Evolutionary conservation across 352 stramenopile species (phyloP).

Genomic region (Pythium brassicae): DNA sequence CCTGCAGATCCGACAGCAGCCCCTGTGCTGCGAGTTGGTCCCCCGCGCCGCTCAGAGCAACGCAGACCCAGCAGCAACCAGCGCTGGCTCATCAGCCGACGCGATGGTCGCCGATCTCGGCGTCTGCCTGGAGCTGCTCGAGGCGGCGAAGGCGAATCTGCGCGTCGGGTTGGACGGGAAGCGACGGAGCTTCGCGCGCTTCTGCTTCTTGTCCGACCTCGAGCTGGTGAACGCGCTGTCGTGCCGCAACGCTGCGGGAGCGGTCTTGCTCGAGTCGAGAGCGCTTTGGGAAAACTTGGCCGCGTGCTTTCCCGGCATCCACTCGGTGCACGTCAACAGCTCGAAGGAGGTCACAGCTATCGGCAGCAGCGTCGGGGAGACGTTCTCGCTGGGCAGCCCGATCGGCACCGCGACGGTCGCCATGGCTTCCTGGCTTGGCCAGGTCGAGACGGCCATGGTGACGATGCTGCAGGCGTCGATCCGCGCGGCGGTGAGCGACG

Average conservation of each 20-base stretch:
- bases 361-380: slow-evolving; percentile 44
- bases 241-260: slow-evolving; percentile 4
- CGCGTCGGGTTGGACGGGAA: slow-evolving; percentile 46
- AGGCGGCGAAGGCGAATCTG: slow-evolving; percentile 36
- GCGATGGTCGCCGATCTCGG: slow-evolving; percentile 31
- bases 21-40: slow-evolving; percentile 35
- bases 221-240: slow-evolving; percentile 50
- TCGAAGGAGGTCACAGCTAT: slow-evolving; percentile 52
- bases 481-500: slow-evolving; percentile 53
- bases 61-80: background rate
- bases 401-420: slow-evolving; percentile 36
- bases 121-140: slow-evolving; percentile 35
- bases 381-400: slow-evolving; percentile 46
- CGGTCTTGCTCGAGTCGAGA: slow-evolving; percentile 11
- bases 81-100: background rate
- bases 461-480: slow-evolving; percentile 70
- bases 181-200: slow-evolving; percentile 50
- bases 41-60: background rate
- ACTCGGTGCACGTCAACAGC: slow-evolving; percentile 36
- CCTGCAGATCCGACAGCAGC: slow-evolving; percentile 18
- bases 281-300: slow-evolving; percentile 39
- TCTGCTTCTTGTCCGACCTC: slow-evolving; percentile 65
- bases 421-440: slow-evolving; percentile 46
- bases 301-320: slow-evolving; percentile 59
- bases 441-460: slow-evolving; percentile 54